These are phyloP conservation scores for Trichoderma virens DNA, from an alignment of 495 filamentous ascomycete genomes.

Conservation along the genomic window DNA sequence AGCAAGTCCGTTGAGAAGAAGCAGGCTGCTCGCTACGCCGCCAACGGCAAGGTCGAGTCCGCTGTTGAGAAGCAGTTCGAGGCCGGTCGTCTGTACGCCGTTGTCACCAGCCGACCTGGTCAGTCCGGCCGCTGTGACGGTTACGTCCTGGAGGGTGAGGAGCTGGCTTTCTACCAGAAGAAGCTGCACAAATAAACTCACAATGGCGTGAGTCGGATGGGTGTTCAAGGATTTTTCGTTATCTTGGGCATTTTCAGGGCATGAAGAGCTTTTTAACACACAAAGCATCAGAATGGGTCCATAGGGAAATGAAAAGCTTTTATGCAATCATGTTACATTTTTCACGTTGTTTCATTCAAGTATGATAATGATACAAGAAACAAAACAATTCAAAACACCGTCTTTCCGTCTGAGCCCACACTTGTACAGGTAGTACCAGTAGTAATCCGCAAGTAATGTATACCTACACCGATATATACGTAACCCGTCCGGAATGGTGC, in stretches of 20 bases:
- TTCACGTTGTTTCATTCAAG: conserved; percentile 2
- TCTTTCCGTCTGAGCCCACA: conserved; percentile 10
- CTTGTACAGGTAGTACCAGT: neutral
- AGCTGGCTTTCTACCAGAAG: conserved; percentile 98
- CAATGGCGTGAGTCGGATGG: conserved; percentile 15
- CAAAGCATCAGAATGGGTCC: conserved; percentile 10
- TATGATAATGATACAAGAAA: conserved; percentile 8
- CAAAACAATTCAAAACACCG: conserved; percentile 8
- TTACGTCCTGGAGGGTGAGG: conserved; percentile 98
- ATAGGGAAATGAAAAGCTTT: conserved; percentile 13
- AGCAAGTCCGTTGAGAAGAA: conserved; percentile 90
- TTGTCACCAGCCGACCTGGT: conserved; percentile 84
- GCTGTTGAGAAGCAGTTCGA: conserved; percentile 97
- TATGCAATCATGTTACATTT: conserved; percentile 14
- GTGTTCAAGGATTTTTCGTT: conserved; percentile 31
- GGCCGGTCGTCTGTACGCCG: conserved; percentile 91
- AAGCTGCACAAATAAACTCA: conserved; percentile 82
- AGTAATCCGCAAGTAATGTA: neutral
- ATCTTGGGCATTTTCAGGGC: conserved; percentile 18
- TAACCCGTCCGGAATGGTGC: too few species aligned
- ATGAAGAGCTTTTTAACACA: conserved; percentile 6
- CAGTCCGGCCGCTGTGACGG: conserved; percentile 95
- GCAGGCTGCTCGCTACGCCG: conserved; percentile 76
- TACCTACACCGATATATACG: too few species aligned
- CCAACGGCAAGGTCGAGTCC: conserved; percentile 82